Conservation (phyloP, 2,329 filamentous ascomycete species). For the Phyllosticta citriasiana region DNA sequence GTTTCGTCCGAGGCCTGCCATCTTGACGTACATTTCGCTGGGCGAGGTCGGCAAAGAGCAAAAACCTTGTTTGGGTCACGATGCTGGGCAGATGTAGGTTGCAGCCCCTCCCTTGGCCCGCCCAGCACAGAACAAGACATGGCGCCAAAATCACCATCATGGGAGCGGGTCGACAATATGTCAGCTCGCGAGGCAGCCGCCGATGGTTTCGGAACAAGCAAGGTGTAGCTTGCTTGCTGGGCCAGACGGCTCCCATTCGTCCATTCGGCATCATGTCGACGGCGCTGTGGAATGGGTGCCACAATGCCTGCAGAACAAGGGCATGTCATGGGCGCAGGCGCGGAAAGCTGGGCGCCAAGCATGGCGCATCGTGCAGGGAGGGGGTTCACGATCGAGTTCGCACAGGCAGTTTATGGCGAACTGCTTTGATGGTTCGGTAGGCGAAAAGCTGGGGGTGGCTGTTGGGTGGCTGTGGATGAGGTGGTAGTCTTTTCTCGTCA, state of each 20-base stretch:
- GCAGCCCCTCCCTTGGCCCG: neutral
- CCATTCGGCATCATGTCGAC: neutral
- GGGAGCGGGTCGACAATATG: neutral
- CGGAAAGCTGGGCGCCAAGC: slow-evolving; percentile 7
- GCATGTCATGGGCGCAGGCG: neutral
- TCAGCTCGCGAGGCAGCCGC: neutral
- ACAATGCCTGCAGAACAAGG: neutral
- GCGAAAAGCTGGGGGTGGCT: neutral
- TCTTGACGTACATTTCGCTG: neutral
- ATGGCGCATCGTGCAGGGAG: neutral
- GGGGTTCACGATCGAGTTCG: neutral
- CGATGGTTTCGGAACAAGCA: neutral
- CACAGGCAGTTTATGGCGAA: neutral
- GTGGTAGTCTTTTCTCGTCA: neutral
- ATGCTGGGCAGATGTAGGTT: neutral
- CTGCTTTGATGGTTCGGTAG: neutral
- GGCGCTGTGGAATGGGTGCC: neutral
- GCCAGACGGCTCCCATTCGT: neutral
- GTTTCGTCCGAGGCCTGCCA: neutral
- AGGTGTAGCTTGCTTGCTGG: neutral
- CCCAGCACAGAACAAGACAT: neutral
- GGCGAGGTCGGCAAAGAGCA: neutral
- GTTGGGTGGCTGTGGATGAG: neutral
- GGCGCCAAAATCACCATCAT: neutral
- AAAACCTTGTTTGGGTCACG: neutral